Base-by-base conservation (phyloP, 495 filamentous ascomycete species). In the Aspergillus carlsbadensis region DNA sequence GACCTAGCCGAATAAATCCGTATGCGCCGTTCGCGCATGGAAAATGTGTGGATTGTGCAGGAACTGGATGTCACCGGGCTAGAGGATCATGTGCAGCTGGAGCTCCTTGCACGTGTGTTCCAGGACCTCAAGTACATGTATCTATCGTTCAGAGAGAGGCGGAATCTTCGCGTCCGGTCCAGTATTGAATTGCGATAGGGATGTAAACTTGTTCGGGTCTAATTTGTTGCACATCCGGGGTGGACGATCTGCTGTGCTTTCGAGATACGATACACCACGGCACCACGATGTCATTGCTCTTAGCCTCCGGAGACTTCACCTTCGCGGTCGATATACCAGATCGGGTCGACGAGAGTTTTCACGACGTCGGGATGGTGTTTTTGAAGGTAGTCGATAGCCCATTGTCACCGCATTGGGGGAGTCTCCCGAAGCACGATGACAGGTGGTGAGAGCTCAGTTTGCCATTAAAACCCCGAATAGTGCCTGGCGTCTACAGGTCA, bases 301-400 rank as follows among this genome's bases (percentile, higher is more conserved):
- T 95, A 76, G 33, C 88, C 90, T 20, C 76, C 72, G 31, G 80
- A 84, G 3, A 80, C 83, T 73, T 96, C 91, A 34, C 91, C 91
- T 71, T 96, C 96, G 56, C 91, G 88, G 68, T 96, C 91, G 65
- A 96, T 93, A 72, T 94, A 94, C 91, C 91, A 96, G 59, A 87
- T 84, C 0, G 91, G 90, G 59, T 84, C 71, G 2, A 86, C 85
- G 45, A 96, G 72, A 10, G 81, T 81, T 67, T 84, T 78, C 0
- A 86, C 81, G 3, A 94, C 86, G 56, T 93, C 90, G 0, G 90
- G 91, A 18, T 86, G 81, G 68, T 90, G 81, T 13, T 66, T 68
- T 64, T 89, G 86, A 6, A 96, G 74, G 11, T 76, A 74, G 61
- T 95, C 94, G 78, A 84, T n/a, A n/a, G n/a, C n/a, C n/a, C n/a